Conservation (phyloP, 163 green algal genomes). For the Volvox carteri region DNA sequence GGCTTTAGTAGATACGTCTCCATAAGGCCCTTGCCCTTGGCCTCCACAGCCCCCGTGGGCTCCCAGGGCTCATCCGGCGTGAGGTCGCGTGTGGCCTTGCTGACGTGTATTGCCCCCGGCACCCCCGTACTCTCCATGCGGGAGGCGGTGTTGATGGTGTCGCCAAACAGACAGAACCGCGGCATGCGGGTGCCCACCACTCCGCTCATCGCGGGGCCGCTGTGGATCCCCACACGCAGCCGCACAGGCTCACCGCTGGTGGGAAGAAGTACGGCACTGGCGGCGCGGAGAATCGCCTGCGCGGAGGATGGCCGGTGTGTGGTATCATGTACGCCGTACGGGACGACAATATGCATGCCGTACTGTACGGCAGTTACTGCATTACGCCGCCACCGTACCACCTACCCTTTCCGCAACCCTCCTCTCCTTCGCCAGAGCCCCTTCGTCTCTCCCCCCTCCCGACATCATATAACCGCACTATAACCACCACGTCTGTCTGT, state of each 20-base stretch:
- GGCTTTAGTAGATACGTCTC: conserved; percentile 26
- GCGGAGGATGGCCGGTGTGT: neutral
- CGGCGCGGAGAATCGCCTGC: conserved; percentile 7
- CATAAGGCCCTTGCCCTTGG: conserved; percentile 44
- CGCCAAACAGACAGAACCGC: conserved; percentile 61
- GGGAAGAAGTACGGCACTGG: neutral
- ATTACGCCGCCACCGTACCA: too few species aligned
- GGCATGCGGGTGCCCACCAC: conserved; percentile 62
- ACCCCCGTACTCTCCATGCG: neutral
- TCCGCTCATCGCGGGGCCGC: conserved; percentile 35
- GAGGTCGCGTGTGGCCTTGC: conserved; percentile 6
- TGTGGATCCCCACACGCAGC: conserved; percentile 54
- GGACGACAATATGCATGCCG: too few species aligned
- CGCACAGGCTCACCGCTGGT: conserved; percentile 20
- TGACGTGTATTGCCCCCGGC: conserved; percentile 15
- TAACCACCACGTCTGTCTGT: too few species aligned
- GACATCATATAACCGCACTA: too few species aligned
- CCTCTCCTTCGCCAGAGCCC: too few species aligned
- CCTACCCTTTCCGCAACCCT: too few species aligned
- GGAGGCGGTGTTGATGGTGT: conserved; percentile 61
- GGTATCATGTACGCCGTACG: neutral
- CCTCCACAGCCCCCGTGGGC: conserved; percentile 24
- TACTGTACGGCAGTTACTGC: too few species aligned
- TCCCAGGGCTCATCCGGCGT: conserved; percentile 11
- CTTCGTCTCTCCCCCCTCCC: too few species aligned